Evolutionary conservation across 1,284 basidiomycete genomes (phyloP), one percentile per base, ranked within the genome.

Genomic region (Salmacisia buchloeana): DNA sequence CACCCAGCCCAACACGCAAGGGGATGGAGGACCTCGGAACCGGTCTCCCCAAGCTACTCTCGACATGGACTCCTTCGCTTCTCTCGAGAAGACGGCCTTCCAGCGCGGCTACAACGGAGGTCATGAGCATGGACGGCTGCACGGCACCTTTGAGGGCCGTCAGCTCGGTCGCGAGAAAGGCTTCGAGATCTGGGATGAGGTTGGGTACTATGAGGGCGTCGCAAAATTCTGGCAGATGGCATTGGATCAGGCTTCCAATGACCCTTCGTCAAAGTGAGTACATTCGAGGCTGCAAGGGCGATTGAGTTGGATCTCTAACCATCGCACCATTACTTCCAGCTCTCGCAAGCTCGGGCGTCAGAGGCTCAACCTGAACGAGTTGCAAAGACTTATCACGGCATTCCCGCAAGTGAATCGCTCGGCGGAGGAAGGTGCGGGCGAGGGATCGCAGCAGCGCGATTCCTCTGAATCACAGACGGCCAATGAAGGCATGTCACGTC

Each of bases 171-270:
- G 87, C 66, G 88, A 92, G 74, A 94, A 97, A 77, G 92, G 91
- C 0, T 97, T 89, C 80, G 92, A 94, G 81, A 86, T 97, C 79
- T 97, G 94, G 92, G 92, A 96, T 80, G 94, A 97, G 80, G 84
- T 97, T 5, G 93, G 90, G 1, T 97, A 89, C 77, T 94, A 94
- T 77, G 85, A 91, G 74, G 94, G 92, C 2, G 89, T 89, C 75
- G 90, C 91, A 2, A 69, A 75, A 60, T 85, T 88, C 64, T 96
- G 90, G 89, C 57, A 60, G 49, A 12, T 18, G 13, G 49, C 49
- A 15, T n/a, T 54, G 27, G 49, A 54, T 29, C 49, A 54, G 62
- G 58, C 4, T 61, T 57, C 59, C 60, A 59, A 41, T 58, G 13
- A 52, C 10, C 35, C 25, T 12, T 9, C 18, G 12, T n/a, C 21